Evolutionary conservation across 495 filamentous ascomycete species (phyloP), one percentile per base, ranked within the genome.

Genomic region (Friedmanniomyces simplex): DNA sequence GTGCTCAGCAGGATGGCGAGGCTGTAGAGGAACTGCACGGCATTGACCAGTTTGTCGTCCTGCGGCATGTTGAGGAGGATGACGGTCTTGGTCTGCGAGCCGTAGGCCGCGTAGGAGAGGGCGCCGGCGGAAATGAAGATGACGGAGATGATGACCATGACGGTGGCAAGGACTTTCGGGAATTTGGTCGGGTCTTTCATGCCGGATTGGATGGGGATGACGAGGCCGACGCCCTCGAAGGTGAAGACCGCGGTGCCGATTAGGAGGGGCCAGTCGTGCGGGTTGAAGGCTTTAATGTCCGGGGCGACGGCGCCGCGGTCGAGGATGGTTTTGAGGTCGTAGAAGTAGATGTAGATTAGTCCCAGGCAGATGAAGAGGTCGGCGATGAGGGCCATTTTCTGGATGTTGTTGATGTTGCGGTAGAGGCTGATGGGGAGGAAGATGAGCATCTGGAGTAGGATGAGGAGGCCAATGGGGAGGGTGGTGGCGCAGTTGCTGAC

Each of bases 221-320:
- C 95, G n/a, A 98, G 79, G 20, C 93, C 93, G 61, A 98, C 90
- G 20, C 93, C 93, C 67, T 98, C 93, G 62, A 96, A 98, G 5
- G 93, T 98, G 75, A 98, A 98, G 63, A 98, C 96, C 20, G 93
- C 94, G 8, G 93, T 97, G 62, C 93, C 93, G 64, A 98, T 96
- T 70, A 97, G 96, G 34, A 97, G 80, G 0, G 91, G 95, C 93
- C 93, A 98, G 64, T 86, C 81, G 21, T 83, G 77, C 3, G 82
- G 71, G 73, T 98, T 98, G 77, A 98, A 96, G 57, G 81, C 72
- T 54, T 82, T 76, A 63, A 97, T 86, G 68, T 97, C 93, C 14
- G 39, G 39, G 0, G 89, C 77, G 13, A 94, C 69, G 8, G 91
- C 91, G 43, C 86, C 71, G n/a, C 85, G 82, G 47, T 68, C 71